Conservation (phyloP, 331 rosid species). For the Ulmus americana region DNA sequence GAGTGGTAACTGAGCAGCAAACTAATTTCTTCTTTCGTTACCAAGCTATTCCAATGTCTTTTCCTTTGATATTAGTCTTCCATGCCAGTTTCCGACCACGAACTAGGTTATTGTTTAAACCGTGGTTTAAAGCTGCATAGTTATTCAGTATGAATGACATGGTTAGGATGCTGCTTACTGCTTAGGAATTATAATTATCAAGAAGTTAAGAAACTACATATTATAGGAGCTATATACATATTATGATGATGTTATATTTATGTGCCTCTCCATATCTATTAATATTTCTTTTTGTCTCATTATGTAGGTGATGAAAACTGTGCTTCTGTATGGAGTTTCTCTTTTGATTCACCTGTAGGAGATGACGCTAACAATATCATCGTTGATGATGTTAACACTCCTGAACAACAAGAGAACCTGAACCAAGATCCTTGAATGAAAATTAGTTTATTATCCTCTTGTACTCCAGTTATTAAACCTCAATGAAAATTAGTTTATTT, state of each 20-base stretch:
- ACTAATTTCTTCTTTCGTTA: constrained; percentile 2
- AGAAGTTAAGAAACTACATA: no score
- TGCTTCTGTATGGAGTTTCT: constrained; percentile 80
- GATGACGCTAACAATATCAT: constrained; percentile 21
- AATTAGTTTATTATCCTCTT: no score
- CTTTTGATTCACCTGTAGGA: constrained; percentile 40
- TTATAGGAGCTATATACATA: background rate
- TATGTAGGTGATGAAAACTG: constrained; percentile 69
- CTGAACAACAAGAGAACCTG: constrained; percentile 26
- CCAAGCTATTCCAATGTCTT: background rate
- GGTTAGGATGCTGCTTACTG: no score
- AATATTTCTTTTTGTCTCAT: background rate
- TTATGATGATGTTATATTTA: background rate
- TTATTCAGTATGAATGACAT: background rate
- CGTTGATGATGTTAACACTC: constrained; percentile 20
- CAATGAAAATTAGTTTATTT: background rate
- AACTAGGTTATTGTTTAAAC: background rate
- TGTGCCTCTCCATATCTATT: background rate
- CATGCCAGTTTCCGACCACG: no score
- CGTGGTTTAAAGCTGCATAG: background rate
- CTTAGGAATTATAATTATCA: no score
- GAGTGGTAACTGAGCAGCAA: constrained; percentile 46
- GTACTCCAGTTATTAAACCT: no score
- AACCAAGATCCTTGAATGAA: constrained; percentile 20
- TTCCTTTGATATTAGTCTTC: constrained; percentile 1